Evolutionary conservation across 805 yeast genomes (phyloP).

Genomic region (Kuraishia molischiana): DNA sequence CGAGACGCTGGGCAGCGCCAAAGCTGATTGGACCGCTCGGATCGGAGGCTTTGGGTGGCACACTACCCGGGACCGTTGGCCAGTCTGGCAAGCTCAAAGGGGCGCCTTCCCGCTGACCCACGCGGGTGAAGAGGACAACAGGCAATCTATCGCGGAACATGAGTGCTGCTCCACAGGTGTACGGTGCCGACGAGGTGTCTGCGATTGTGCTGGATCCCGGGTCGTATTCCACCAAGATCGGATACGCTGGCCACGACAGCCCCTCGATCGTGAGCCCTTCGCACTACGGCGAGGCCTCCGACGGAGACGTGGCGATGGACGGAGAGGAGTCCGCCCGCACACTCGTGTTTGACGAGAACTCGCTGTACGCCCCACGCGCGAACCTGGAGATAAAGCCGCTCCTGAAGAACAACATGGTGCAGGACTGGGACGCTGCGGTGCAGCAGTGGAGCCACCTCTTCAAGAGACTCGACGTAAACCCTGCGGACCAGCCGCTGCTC

Average conservation of each 20-base stretch:
- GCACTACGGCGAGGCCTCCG: constrained; percentile 34
- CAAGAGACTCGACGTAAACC: constrained; percentile 39
- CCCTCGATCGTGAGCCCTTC: constrained; percentile 77
- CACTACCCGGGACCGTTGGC: too few species aligned
- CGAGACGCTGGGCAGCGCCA: too few species aligned
- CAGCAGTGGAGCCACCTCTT: constrained; percentile 65
- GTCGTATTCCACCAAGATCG: constrained; percentile 70
- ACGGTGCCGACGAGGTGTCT: constrained; percentile 75
- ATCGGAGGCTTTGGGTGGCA: too few species aligned
- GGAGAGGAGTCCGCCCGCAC: constrained; percentile 8
- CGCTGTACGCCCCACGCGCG: constrained; percentile 33
- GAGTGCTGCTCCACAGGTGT: constrained; percentile 36
- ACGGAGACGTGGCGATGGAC: constrained; percentile 7
- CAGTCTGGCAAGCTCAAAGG: too few species aligned
- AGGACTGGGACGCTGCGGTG: constrained; percentile 80
- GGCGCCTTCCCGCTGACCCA: too few species aligned
- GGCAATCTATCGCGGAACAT: constrained; percentile 6
- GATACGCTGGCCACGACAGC: constrained; percentile 87
- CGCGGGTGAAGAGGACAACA: too few species aligned
- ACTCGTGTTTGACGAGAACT: constrained; percentile 20
- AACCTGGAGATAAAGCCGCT: constrained; percentile 46
- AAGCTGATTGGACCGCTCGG: too few species aligned
- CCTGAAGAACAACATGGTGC: constrained; percentile 48
- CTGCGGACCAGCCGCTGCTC: constrained; percentile 63
- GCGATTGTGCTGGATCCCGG: constrained; percentile 93